These are phyloP conservation scores for Chlorella sp. DNA, from an alignment of 139 green algal species.

Conservation along the genomic window DNA sequence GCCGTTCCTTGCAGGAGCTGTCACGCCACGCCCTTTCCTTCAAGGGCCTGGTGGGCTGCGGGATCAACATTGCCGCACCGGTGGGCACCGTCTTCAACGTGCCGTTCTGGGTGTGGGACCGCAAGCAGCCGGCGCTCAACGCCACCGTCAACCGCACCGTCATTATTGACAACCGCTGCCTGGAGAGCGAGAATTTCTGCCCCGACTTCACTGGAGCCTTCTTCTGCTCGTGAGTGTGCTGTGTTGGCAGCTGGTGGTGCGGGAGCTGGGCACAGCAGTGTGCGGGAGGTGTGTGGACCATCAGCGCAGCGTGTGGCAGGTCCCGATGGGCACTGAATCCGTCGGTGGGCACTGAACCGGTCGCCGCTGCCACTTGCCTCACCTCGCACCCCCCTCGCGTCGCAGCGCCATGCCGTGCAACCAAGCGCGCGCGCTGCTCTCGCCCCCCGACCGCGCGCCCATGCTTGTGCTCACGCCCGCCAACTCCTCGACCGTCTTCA, in stretches of 20 bases:
- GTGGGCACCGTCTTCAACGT: conserved; percentile 34
- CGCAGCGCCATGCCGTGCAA: conserved; percentile 9
- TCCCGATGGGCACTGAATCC: no score
- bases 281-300: no score
- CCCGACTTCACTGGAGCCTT: not conserved
- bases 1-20: conserved; percentile 14
- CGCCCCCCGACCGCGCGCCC: not conserved
- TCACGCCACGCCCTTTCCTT: conserved; percentile 16
- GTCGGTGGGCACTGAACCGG: no score
- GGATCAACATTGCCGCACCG: conserved; percentile 20
- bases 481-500: conserved; percentile 4
- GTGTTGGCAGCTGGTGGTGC: not conserved
- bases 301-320: no score
- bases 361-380: no score
- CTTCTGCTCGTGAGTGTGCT: conserved; percentile 4
- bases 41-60: conserved; percentile 38
- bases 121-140: conserved; percentile 18
- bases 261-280: not conserved
- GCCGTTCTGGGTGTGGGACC: conserved; percentile 45
- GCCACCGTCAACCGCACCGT: conserved; percentile 17
- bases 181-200: conserved; percentile 15
- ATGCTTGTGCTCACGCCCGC: conserved; percentile 11
- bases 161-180: conserved; percentile 13
- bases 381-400: not conserved
- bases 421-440: not conserved